Evolutionary conservation across 1,139 yeast species (phyloP).

Genomic region (Diutina sp.): DNA sequence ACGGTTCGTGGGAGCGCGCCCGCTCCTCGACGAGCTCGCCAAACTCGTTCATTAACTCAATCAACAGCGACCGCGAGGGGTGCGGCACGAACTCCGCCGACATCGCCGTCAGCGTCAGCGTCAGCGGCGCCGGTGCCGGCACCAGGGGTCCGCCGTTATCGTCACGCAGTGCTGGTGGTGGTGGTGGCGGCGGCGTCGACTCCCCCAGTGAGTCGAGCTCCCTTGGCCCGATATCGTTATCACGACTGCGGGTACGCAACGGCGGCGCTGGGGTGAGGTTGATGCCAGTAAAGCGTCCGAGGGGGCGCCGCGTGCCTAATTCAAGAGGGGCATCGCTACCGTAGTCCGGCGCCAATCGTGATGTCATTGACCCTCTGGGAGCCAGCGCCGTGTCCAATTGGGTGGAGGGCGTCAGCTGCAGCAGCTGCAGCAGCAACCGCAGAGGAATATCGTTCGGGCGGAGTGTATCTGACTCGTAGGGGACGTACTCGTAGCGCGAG

Average conservation of each 20-base stretch:
- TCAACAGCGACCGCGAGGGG: neutral
- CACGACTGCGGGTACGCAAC: neutral
- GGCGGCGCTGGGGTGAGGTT: neutral
- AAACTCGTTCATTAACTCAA: conserved; percentile 12
- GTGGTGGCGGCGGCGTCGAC: neutral
- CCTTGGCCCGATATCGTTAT: neutral
- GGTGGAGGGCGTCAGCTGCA: neutral
- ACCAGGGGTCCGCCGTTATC: neutral
- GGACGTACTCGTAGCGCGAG: neutral
- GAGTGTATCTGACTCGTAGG: neutral
- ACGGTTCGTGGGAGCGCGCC: neutral
- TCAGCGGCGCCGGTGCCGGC: neutral
- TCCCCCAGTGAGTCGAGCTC: neutral
- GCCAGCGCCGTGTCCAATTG: neutral
- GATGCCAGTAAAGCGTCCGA: neutral
- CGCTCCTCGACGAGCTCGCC: conserved; percentile 12
- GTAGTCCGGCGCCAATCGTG: conserved; percentile 4
- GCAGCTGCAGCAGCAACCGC: neutral
- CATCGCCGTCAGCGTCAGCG: conserved; percentile 1
- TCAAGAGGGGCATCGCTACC: neutral
- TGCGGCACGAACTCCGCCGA: neutral
- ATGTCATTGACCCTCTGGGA: neutral
- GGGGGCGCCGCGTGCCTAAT: neutral
- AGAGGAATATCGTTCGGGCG: neutral
- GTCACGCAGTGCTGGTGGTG: neutral